These are phyloP conservation scores for Begonia peltatifolia DNA, from an alignment of 306 rosid genomes.

Conservation along the genomic window DNA sequence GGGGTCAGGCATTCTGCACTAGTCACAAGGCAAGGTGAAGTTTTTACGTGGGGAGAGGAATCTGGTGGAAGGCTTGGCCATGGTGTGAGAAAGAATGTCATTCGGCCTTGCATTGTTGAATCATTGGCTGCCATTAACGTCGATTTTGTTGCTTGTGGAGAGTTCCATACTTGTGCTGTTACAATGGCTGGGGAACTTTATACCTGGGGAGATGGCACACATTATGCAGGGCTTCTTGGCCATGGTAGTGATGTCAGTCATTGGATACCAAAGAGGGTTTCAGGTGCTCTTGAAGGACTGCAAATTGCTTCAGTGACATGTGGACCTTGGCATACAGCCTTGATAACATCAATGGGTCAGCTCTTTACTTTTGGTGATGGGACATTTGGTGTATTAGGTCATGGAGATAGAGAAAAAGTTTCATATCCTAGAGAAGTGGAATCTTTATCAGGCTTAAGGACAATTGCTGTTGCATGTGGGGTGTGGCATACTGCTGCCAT, in stretches of 20 bases:
- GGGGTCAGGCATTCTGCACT: slow-evolving; percentile 88
- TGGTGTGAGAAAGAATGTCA: slow-evolving; percentile 78
- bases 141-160: slow-evolving; percentile 94
- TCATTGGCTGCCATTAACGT: slow-evolving; percentile 51
- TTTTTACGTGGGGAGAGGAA: slow-evolving; percentile 99
- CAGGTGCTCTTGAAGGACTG: slow-evolving; percentile 84
- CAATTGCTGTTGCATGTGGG: slow-evolving; percentile 90
- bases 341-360: slow-evolving; percentile 68
- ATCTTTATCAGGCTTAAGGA: slow-evolving; percentile 73
- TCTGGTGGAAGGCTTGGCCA: slow-evolving; percentile 99
- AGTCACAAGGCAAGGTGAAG: slow-evolving; percentile 93
- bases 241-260: slow-evolving; percentile 84
- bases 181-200: slow-evolving; percentile 83
- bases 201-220: slow-evolving; percentile 97
- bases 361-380: slow-evolving; percentile 98
- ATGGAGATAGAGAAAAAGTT: slow-evolving; percentile 70
- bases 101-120: slow-evolving; percentile 79
- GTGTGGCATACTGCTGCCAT: slow-evolving; percentile 99
- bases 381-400: slow-evolving; percentile 93
- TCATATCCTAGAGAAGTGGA: slow-evolving; percentile 79
- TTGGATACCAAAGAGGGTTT: slow-evolving; percentile 88
- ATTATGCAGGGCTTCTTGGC: slow-evolving; percentile 96
- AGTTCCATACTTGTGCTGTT: slow-evolving; percentile 95
- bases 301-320: slow-evolving; percentile 90
- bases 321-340: slow-evolving; percentile 99